Evolutionary conservation across 305 asterid genomes (phyloP), one percentile per base, ranked within the genome.

Genomic region (Rubia peregrina): DNA sequence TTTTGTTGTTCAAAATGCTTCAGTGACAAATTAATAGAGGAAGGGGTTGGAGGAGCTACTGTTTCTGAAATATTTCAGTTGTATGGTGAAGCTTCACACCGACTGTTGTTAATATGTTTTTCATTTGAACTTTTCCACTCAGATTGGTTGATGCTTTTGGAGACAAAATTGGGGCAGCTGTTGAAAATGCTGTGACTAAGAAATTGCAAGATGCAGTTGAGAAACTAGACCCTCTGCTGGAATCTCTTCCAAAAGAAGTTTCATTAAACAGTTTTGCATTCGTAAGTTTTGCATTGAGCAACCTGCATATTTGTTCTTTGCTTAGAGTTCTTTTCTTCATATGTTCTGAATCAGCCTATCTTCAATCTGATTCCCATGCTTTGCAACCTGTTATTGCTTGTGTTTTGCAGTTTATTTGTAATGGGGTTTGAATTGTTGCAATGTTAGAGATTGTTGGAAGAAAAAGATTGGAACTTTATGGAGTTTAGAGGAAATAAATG

Each of bases 51-150:
- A 70, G 93, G 80, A 72, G 76, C 72, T 70, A 75, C 90, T 3
- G 98, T 91, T 72, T 89, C 96, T 65, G 96, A 93, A 60, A 93
- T 91, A 69, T 93, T 93, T 79, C 83, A 85, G 83, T 73, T 75
- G 74, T 65, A 82, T 57, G 98, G 97, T 5, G 97, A 93, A 83
- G 76, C n/a, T 72, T 21, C 41, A 6, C 26, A 46, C 21, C 19
- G 17, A 12, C 53, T 55, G 49, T 56, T 46, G 24, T 40, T 40
- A 22, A 41, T 41, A 13, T 57, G 73, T 57, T 53, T 26, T 30
- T 12, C 36, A 41, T 59, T 19, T 59, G 38, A 24, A 59, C 38
- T 10, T 59, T 62, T 40, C 44, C 30, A 9, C 49, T 57, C 86
- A 93, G 98, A 74, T 81, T 93, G 74, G 60, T 93, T 30, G 87